Evolutionary conservation across 176 grass and related monocot genomes (phyloP).

Genomic region (Oryza longistaminata): DNA sequence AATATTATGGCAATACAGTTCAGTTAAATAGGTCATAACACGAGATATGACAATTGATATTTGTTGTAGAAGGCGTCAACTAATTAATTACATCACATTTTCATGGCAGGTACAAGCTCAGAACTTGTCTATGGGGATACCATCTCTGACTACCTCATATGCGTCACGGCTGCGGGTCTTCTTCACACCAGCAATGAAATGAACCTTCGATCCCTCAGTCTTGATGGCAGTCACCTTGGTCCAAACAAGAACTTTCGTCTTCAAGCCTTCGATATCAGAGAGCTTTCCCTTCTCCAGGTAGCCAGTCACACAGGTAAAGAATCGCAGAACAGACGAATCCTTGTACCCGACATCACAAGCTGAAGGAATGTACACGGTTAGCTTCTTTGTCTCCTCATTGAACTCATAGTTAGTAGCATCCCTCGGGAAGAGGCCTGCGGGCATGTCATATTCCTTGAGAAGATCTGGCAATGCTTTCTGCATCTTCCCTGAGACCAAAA

Average conservation of each 20-base stretch:
- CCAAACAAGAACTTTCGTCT: conserved; percentile 90
- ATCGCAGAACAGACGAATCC: conserved; percentile 84
- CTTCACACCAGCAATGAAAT: conserved; percentile 72
- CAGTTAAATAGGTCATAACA: conserved; percentile 3
- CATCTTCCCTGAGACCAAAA: conserved; percentile 72
- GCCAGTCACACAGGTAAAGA: conserved; percentile 81
- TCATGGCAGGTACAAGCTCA: conserved; percentile 44
- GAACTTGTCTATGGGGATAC: conserved; percentile 84
- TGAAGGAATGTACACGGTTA: conserved; percentile 74
- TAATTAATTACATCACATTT: conserved; percentile 37
- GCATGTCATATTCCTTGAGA: conserved; percentile 81
- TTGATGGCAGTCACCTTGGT: conserved; percentile 71
- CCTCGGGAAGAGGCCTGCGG: conserved; percentile 76
- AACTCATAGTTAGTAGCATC: conserved; percentile 96
- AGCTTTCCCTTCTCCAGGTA: conserved; percentile 91
- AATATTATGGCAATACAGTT: background rate
- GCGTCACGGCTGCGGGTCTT: conserved; percentile 73
- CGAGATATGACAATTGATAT: background rate
- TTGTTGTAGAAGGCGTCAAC: background rate
- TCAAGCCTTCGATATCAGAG: conserved; percentile 80
- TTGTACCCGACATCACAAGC: conserved; percentile 90
- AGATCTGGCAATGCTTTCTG: conserved; percentile 85
- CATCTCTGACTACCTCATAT: conserved; percentile 83
- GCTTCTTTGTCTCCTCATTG: conserved; percentile 79
- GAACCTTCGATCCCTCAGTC: conserved; percentile 77